Evolutionary conservation across 768 basidiomycete genomes (phyloP).

Genomic region (Pulveroboletus sp.): DNA sequence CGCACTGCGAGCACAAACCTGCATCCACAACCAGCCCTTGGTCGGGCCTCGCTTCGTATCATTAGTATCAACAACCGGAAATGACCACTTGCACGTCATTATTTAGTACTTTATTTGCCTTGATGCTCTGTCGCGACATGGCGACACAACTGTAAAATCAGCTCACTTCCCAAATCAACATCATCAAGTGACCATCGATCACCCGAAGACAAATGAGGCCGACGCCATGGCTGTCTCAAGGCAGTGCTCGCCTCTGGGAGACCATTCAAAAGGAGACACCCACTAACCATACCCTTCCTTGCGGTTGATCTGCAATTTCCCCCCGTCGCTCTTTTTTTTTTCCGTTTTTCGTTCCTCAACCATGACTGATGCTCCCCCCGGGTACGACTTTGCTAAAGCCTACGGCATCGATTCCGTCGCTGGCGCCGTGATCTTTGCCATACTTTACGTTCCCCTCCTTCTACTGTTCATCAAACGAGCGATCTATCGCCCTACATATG

Average conservation of each 20-base stretch:
- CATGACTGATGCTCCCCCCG: conserved; percentile 18
- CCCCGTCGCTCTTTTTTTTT: not conserved
- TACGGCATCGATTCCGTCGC: conserved; percentile 31
- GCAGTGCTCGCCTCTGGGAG: conserved; percentile 7
- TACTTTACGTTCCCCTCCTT: conserved; percentile 28
- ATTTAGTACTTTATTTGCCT: too few relatives aligned
- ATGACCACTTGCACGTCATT: too few relatives aligned
- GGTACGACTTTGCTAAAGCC: conserved; percentile 21
- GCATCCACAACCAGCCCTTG: too few relatives aligned
- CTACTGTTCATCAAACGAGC: conserved; percentile 19
- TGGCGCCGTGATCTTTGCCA: conserved; percentile 31
- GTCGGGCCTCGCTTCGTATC: too few relatives aligned
- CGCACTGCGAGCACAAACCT: too few relatives aligned
- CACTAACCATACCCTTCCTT: not conserved
- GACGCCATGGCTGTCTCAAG: not conserved
- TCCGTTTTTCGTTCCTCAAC: not conserved
- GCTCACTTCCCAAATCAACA: not conserved
- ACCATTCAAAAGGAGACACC: conserved; percentile 13
- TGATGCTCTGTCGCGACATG: too few relatives aligned
- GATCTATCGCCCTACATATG: conserved; percentile 24
- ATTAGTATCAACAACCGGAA: too few relatives aligned
- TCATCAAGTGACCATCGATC: not conserved
- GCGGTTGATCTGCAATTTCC: conserved; percentile 22
- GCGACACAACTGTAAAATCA: not conserved
- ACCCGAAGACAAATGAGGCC: too few relatives aligned